Evolutionary conservation across 2,329 filamentous ascomycete species (phyloP).

Genomic region (Arthrinium puccinioides): DNA sequence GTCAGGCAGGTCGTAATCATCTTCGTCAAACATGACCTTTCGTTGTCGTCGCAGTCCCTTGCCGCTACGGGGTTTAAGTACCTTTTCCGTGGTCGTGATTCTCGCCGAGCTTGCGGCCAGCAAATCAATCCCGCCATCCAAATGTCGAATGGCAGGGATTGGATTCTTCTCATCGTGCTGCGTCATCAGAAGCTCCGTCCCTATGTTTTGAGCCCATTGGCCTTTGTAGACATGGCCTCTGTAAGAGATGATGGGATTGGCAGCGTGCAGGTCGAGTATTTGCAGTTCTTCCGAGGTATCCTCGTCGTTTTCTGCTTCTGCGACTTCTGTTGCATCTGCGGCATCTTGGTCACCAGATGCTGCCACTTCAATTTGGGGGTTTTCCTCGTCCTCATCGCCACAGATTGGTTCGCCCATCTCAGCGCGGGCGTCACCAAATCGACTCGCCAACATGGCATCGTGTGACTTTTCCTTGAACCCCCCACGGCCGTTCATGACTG

Average conservation of each 20-base stretch:
- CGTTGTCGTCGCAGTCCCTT: neutral
- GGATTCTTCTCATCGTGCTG: conserved; percentile 30
- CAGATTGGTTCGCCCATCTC: neutral
- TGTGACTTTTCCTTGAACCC: conserved; percentile 36
- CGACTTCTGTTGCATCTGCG: conserved; percentile 11
- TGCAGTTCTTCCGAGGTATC: conserved; percentile 49
- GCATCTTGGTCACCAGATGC: conserved; percentile 17
- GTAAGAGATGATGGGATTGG: conserved; percentile 73
- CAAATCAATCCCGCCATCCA: conserved; percentile 1
- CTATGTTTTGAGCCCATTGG: conserved; percentile 74
- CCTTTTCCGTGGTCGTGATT: conserved; percentile 2
- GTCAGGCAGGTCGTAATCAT: conserved; percentile 10
- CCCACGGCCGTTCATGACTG: conserved; percentile 30
- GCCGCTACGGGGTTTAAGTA: neutral
- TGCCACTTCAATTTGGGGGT: conserved; percentile 9
- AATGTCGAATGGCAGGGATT: neutral
- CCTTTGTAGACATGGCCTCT: conserved; percentile 72
- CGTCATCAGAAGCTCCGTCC: conserved; percentile 73
- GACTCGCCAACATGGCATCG: conserved; percentile 12
- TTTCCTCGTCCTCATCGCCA: neutral
- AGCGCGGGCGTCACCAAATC: neutral
- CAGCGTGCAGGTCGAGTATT: conserved; percentile 73
- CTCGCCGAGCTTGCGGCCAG: conserved; percentile 3
- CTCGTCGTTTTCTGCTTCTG: conserved; percentile 20
- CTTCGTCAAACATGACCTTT: conserved; percentile 11